These are phyloP conservation scores for Cytospora schulzeri DNA, from an alignment of 2,329 filamentous ascomycete species.

Conservation along the genomic window DNA sequence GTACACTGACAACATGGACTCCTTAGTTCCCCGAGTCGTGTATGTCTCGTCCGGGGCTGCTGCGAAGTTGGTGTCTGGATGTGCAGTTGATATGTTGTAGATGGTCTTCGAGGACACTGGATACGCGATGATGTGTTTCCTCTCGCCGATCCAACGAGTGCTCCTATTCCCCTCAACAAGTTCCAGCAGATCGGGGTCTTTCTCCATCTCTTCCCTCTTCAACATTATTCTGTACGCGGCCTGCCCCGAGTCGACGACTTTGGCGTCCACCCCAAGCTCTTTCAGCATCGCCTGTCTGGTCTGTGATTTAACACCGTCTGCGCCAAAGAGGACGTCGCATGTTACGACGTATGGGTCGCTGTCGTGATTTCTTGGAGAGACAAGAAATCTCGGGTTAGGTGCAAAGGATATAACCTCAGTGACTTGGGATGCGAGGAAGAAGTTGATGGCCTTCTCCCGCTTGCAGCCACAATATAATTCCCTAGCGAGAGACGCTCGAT, in stretches of 20 bases:
- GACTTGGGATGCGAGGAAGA: constrained; percentile 56
- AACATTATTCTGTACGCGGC: constrained; percentile 59
- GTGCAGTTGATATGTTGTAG: constrained; percentile 67
- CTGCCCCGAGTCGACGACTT: constrained; percentile 51
- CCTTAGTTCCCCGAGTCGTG: constrained; percentile 63
- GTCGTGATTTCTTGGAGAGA: constrained; percentile 46
- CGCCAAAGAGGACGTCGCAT: constrained; percentile 54
- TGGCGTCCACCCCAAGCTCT: constrained; percentile 40
- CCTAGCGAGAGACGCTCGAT: constrained; percentile 60
- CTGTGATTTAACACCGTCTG: constrained; percentile 56
- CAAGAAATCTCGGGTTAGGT: constrained; percentile 54
- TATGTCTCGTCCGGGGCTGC: constrained; percentile 54
- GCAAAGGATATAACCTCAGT: constrained; percentile 52
- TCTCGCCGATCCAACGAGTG: constrained; percentile 66
- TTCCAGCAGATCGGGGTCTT: constrained; percentile 53
- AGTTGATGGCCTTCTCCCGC: constrained; percentile 54
- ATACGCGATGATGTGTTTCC: constrained; percentile 69
- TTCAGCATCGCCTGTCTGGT: constrained; percentile 45
- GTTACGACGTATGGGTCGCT: constrained; percentile 47
- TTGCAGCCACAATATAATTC: constrained; percentile 61
- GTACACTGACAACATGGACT: constrained; percentile 62
- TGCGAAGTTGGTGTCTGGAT: constrained; percentile 62
- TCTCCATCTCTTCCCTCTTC: constrained; percentile 45
- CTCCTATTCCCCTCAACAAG: constrained; percentile 60
- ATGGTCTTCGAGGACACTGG: constrained; percentile 63